Conservation (phyloP, 192 early-diverging fungal species). For the Podila verticillata region DNA sequence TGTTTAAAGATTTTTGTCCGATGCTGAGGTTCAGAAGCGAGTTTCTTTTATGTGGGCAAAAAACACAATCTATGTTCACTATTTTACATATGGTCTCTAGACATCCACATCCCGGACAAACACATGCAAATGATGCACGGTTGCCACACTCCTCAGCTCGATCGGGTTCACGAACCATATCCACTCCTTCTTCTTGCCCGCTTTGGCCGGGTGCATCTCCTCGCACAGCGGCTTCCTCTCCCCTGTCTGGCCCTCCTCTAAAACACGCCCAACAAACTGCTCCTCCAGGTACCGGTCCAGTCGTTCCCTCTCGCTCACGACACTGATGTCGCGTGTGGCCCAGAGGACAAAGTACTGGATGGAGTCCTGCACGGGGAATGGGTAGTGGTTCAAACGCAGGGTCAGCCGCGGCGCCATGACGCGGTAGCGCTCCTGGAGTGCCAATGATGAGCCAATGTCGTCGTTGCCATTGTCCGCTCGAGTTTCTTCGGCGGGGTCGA, state of each 20-base stretch:
- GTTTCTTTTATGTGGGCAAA: no score
- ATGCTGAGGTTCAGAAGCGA: no score
- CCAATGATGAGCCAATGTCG: neutral
- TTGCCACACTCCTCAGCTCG: constrained; percentile 35
- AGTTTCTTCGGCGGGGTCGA: constrained; percentile 19
- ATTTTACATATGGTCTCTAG: neutral
- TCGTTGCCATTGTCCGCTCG: neutral
- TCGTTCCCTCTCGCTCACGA: constrained; percentile 3
- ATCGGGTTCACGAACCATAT: constrained; percentile 44
- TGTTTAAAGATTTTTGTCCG: no score
- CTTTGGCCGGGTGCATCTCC: constrained; percentile 7
- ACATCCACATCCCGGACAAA: constrained; percentile 37
- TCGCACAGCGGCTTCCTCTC: neutral
- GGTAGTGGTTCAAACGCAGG: constrained; percentile 35
- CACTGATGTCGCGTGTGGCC: constrained; percentile 36
- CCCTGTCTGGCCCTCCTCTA: neutral
- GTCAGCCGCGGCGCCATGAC: constrained; percentile 25
- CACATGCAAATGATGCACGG: constrained; percentile 38
- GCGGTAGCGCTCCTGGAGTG: neutral
- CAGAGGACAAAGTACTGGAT: constrained; percentile 53
- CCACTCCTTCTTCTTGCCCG: constrained; percentile 39
- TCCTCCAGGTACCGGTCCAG: constrained; percentile 16
- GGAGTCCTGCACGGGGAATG: constrained; percentile 39
- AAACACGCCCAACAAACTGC: neutral
- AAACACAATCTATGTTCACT: no score